Base-by-base conservation (phyloP, 768 basidiomycete species). In the Artomyces pyxidatus region DNA sequence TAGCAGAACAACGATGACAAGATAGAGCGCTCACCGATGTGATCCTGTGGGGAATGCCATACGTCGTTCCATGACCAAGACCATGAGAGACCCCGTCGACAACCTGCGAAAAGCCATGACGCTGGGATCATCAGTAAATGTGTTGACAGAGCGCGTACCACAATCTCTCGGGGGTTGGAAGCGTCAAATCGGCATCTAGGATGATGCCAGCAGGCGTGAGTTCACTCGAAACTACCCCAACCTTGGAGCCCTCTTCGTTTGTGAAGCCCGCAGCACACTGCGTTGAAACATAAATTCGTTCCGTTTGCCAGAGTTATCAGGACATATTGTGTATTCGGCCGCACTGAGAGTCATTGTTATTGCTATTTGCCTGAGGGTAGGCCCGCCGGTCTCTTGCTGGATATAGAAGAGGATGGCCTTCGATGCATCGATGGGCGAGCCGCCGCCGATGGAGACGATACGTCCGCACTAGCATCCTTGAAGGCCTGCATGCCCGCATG, bases 331-430 rank as follows among this genome's bases (percentile, higher is more conserved):
- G 60, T 85, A 86, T 59, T 87, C 87, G 9, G 85, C 85, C 1
- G 85, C 85, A 56, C 84, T 87, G 28, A 90, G 68, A 5, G 87
- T 88, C 6, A 87, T 91, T 0, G 88, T 88, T 49, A 90, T 81
- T 14, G 88, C 83, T 44, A 91, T 85, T 55, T 88, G 86, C 17
- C 65, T 71, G 42, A 77, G 63, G 43, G 73, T 79, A 4, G 65
- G 65, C 0, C 75, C 78, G 2, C 77, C 79, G 3, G 57, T 63
- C 51, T 81, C 76, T 51, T 80, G 65, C 54, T 84, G 79, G 27
- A 81, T 65, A 44, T 76, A 72, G 61, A 80, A 82, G 6, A 83
- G 61, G 25, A 89, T 83, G 0, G 79, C 80, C 61, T 91, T 90
- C 19, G 83, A 68, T 1, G 83, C 85, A 61, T 89, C 88, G 50